Percentiles rank a stretch among this genome's conserved stretches.
phyloP scores from a whole-genome alignment of 2,329 filamentous ascomycete genomes.

The Botrytis fabae region DNA sequence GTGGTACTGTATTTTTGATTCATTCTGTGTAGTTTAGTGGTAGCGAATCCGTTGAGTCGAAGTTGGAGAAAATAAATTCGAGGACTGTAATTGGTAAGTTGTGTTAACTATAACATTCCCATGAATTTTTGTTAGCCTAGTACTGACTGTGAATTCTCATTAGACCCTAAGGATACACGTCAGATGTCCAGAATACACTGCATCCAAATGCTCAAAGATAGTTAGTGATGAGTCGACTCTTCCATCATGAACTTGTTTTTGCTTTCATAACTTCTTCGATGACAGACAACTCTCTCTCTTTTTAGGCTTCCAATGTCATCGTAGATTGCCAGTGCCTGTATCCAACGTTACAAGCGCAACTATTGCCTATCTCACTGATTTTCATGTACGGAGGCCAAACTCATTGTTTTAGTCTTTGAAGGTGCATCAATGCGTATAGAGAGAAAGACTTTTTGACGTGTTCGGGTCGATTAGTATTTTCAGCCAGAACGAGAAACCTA shows the following conservation, averaged over 20 bases:
- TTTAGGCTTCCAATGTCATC: background rate
- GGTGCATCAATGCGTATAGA: no score
- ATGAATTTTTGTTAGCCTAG: background rate
- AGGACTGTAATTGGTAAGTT: background rate
- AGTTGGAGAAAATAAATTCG: background rate
- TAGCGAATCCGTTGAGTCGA: background rate
- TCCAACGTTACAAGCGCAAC: background rate
- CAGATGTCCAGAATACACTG: background rate
- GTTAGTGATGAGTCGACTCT: background rate
- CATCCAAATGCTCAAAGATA: background rate
- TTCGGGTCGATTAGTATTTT: background rate
- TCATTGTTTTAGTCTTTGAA: no score
- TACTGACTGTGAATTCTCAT: background rate
- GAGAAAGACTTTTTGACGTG: no score
- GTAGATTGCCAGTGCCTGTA: background rate
- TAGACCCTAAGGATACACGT: background rate
- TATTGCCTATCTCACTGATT: no score
- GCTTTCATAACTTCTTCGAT: background rate
- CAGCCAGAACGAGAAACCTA: background rate
- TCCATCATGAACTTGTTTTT: background rate
- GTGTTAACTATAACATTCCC: rapidly evolving
- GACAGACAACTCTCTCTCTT: background rate
- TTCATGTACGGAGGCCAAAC: no score
- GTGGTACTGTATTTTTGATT: background rate
- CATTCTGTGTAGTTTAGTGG: background rate